These are phyloP conservation scores for Trichocomaceae sp. DNA, from an alignment of 2,329 filamentous ascomycete genomes.

Conservation along the genomic window DNA sequence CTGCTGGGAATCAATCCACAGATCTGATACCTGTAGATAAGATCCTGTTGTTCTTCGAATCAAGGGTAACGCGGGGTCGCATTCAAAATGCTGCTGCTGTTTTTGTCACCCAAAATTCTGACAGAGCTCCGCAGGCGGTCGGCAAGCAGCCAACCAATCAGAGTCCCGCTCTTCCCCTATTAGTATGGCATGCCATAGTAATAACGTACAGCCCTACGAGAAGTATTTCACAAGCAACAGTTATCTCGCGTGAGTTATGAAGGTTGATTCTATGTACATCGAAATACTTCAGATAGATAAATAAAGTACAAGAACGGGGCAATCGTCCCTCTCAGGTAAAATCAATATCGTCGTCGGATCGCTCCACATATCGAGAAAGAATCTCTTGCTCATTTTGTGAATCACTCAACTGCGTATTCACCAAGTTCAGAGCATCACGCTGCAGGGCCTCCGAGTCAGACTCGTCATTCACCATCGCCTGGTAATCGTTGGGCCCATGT, in stretches of 20 bases:
- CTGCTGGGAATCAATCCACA: constrained; percentile 3
- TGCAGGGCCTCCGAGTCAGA: constrained; percentile 33
- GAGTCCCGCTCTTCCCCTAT: background rate
- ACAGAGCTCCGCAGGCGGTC: constrained; percentile 30
- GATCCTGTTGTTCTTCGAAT: constrained; percentile 17
- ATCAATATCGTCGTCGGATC: constrained; percentile 31
- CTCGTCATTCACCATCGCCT: constrained; percentile 38
- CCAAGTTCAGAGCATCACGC: constrained; percentile 33
- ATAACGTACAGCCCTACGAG: background rate
- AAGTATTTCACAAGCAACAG: too few species aligned
- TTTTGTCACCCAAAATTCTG: constrained; percentile 37
- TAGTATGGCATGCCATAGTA: too few species aligned
- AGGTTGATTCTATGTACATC: background rate
- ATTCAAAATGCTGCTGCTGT: constrained; percentile 36
- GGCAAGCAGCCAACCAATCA: constrained; percentile 30
- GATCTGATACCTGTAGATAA: background rate
- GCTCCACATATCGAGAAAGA: constrained; percentile 33
- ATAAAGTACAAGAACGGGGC: background rate
- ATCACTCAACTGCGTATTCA: constrained; percentile 34
- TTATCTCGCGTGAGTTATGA: background rate
- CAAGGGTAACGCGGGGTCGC: constrained; percentile 18
- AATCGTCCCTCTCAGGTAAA: constrained; percentile 21
- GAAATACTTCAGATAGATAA: background rate
- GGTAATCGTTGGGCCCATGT: constrained; percentile 33
- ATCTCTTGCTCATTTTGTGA: constrained; percentile 37